Conservation (phyloP, 768 basidiomycete species). For the Boletus tylopilopsis region DNA sequence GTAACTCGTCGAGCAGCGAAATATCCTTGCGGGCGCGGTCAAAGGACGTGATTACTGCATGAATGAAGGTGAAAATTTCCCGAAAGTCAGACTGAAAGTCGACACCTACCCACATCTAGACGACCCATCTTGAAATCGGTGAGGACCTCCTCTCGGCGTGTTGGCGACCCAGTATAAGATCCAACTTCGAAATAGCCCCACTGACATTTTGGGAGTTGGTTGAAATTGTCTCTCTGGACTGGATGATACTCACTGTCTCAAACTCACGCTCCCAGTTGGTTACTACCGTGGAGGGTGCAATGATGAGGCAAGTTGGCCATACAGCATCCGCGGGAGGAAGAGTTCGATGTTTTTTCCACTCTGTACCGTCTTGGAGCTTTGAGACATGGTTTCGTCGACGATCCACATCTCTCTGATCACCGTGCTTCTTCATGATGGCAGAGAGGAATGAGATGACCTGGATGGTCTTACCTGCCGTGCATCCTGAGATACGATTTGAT, state of each 20-base stretch:
- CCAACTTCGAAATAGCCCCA: constrained; percentile 96
- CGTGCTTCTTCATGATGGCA: constrained; percentile 86
- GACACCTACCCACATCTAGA: constrained; percentile 71
- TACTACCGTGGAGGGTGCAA: constrained; percentile 81
- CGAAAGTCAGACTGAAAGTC: background rate
- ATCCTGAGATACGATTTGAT: constrained; percentile 2
- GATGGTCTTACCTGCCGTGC: constrained; percentile 78
- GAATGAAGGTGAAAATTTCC: background rate
- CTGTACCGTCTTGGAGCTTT: constrained; percentile 52
- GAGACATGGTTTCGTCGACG: constrained; percentile 69
- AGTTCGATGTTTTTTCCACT: constrained; percentile 49
- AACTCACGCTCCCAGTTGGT: constrained; percentile 91
- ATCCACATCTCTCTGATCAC: constrained; percentile 57
- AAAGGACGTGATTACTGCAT: constrained; percentile 75
- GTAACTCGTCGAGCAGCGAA: constrained; percentile 59
- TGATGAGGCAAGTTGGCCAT: constrained; percentile 88
- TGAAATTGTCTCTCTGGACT: constrained; percentile 9
- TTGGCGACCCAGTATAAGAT: constrained; percentile 52
- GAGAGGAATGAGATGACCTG: constrained; percentile 88
- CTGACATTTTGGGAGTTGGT: constrained; percentile 35
- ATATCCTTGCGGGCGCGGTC: constrained; percentile 74
- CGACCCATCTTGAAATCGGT: constrained; percentile 77
- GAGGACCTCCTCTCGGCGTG: constrained; percentile 54
- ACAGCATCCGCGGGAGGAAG: constrained; percentile 63
- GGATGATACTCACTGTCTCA: constrained; percentile 67